Base-by-base conservation (phyloP, 306 rosid genomes). In the Trichosanthes truncata region DNA sequence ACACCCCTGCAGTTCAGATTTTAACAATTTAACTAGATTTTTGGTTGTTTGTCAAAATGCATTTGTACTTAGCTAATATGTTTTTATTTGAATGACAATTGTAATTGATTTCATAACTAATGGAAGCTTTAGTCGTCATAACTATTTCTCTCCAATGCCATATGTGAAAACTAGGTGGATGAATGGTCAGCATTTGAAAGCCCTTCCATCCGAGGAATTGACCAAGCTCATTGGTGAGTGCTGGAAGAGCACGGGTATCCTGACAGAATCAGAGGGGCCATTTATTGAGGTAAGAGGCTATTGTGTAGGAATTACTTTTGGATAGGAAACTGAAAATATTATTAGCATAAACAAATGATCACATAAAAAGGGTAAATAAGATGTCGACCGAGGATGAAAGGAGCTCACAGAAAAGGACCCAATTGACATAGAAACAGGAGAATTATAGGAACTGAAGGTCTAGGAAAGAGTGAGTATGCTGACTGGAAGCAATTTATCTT, bases 101-200 rank as follows among this genome's bases (percentile, higher is more conserved):
- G 59, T 48, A 48, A 73, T 56, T n/a, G 45, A 40, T 66, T 76
- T 56, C 35, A 36, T 53, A 35, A 55, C 65, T 53, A 52, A 40
- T 76, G 41, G 46, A 51, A 76, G 63, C 35, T 31, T 62, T 71
- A 43, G n/a, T 46, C 76, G 48, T n/a, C 52, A 41, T 71, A n/a
- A 46, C 31, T 71, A 41, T 71, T 21, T 71, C 56, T 40, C n/a
- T 35, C 49, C 49, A 52, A 18, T 76, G 25, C n/a, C n/a, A 12
- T 55, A 13, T 35, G 35, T 57, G 67, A 35, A 20, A 35, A 52
- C 29, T 76, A 93, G 97, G 88, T 95, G 99, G 97, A 95, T 95
- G 99, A 95, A 95, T 86, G 99, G 99, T 85, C 97, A 95, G 75
- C 88, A 93, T 80, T 88, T 95, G 77, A 87, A 92, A 86, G 93